Evolutionary conservation across 192 early-diverging fungal species (phyloP), one percentile per base, ranked within the genome.

Genomic region (Podila epigama): DNA sequence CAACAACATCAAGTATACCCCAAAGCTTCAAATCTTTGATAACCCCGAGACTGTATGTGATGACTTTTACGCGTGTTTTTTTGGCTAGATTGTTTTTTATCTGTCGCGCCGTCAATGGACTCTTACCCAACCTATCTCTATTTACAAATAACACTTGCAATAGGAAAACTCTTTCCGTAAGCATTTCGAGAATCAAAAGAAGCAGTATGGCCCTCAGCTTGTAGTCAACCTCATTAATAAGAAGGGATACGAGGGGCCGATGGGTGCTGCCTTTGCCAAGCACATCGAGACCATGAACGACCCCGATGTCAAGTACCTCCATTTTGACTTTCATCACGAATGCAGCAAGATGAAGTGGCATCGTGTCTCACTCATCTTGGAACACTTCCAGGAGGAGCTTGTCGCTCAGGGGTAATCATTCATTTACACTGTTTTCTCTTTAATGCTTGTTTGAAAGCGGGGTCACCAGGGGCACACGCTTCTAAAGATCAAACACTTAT

Each of bases 321-420:
- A 97, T 69, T 99, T 97, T 88, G 98, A 99, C 75, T 99, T 99
- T 78, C 98, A 99, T 75, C 83, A 93, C 37, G 95, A 99, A 81
- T 98, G 96, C 82, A 89, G 91, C 64, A 96, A 96, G 60, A 96
- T 98, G 94, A 88, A 90, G 39, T 99, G 95, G 93, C 85, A 95
- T 80, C 89, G 95, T 31, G 91, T 99, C 54, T 86, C 89, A 12
- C 66, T 95, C 18, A 83, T 99, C 37, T 64, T 97, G 10, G 94
- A 95, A 36, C 83, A 92, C 70, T 89, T 98, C 51, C 82, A 87
- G 20, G 79, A 82, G 25, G 87, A 92, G 20, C 86, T 93, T 54
- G 64, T 58, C 25, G 56, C 84, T 58, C 82, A 86, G 66, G 70
- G 85, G 87, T 88, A 78, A 48, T 28, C 53, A 8, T 7, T 48